These are phyloP conservation scores for Coemansia sp. DNA, from an alignment of 192 early-diverging fungal genomes.

Conservation along the genomic window DNA sequence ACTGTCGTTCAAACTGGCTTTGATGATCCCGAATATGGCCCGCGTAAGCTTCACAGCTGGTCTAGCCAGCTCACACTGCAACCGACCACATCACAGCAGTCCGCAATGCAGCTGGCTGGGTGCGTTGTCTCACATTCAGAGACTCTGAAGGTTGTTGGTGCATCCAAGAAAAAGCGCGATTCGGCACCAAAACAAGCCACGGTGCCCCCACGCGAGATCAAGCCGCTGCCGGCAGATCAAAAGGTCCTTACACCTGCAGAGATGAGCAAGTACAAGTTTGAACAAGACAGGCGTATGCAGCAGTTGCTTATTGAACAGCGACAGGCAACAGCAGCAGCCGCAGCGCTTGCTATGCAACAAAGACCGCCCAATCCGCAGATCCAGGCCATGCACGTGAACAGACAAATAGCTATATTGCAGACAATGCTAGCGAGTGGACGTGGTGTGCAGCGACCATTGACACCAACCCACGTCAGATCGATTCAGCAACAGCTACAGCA, in stretches of 20 bases:
- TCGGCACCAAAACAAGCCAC: conserved; percentile 21
- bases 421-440: conserved; percentile 29
- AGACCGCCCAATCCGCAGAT: conserved; percentile 21
- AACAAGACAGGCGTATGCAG: conserved; percentile 41
- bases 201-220: conserved; percentile 46
- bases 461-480: conserved; percentile 20
- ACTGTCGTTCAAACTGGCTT: conserved; percentile 38
- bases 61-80: conserved; percentile 24
- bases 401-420: conserved; percentile 39
- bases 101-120: conserved; percentile 48
- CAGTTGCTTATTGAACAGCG: conserved; percentile 47
- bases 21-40: conserved; percentile 46
- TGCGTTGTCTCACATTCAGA: conserved; percentile 37
- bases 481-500: conserved; percentile 46
- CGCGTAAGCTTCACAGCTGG: conserved; percentile 34
- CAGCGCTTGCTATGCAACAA: conserved; percentile 43
- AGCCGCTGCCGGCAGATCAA: conserved; percentile 35
- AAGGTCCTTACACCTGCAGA: conserved; percentile 48
- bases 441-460: conserved; percentile 34
- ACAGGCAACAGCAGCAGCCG: conserved; percentile 39
- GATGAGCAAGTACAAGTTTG: conserved; percentile 44
- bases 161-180: conserved; percentile 49
- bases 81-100: conserved; percentile 16
- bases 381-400: conserved; percentile 18
- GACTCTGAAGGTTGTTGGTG: conserved; percentile 22